A percentile compares a stretch with the other conserved stretches of the same genome.
Conservation (phyloP, 2,329 filamentous ascomycete genomes). For the Talaromyces sp. region DNA sequence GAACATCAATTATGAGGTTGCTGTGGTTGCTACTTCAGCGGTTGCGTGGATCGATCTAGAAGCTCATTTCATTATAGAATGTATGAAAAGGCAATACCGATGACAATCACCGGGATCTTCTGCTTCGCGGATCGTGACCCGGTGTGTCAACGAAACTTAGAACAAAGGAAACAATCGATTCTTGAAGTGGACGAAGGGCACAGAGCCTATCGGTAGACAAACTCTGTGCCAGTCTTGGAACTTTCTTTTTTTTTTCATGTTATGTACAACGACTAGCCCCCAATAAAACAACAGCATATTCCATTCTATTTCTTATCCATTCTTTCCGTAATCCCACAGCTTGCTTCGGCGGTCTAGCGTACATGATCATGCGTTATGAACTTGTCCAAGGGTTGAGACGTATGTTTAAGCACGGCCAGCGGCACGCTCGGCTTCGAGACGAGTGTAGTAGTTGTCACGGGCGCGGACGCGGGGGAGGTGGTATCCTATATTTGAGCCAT, state of each 20-base stretch:
- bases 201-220: neutral
- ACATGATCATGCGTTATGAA: conserved; percentile 4
- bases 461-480: conserved; percentile 62
- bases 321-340: neutral
- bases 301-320: neutral
- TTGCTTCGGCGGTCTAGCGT: neutral
- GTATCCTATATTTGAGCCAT: conserved; percentile 50
- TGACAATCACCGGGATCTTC: neutral
- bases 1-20: neutral
- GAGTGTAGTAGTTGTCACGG: conserved; percentile 61
- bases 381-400: neutral
- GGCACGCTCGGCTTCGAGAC: conserved; percentile 60
- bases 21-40: neutral
- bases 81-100: too few relatives aligned
- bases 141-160: neutral
- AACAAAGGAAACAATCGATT: conserved; percentile 12
- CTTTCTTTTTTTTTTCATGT: neutral
- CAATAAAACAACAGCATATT: conserved; percentile 1
- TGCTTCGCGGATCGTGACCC: neutral
- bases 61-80: neutral
- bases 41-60: neutral
- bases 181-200: conserved; percentile 7
- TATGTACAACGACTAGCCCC: conserved; percentile 3
- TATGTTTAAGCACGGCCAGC: conserved; percentile 31
- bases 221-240: conserved; percentile 5